A percentile compares a stretch with the other conserved stretches of the same genome.
Evolutionary conservation across 768 basidiomycete species (phyloP).

Genomic region (Leccinum arenicola): DNA sequence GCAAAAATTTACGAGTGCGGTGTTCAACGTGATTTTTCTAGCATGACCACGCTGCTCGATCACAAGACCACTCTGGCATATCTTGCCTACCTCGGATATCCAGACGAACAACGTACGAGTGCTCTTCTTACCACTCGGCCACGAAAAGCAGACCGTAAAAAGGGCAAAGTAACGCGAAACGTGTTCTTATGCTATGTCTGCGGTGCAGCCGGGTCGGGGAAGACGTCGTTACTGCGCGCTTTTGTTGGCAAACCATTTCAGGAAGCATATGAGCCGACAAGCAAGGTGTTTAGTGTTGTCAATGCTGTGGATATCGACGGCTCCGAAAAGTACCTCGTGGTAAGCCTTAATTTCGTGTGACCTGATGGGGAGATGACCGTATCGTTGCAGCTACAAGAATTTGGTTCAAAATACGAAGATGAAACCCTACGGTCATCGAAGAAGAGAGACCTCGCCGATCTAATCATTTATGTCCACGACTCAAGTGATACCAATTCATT

Average conservation of each 20-base stretch:
- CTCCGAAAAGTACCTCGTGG: conserved; percentile 93
- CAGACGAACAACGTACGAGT: conserved; percentile 70
- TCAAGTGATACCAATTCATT: conserved; percentile 99
- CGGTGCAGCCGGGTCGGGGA: conserved; percentile 94
- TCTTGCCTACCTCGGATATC: conserved; percentile 93
- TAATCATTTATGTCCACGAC: conserved; percentile 94
- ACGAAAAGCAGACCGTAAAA: conserved; percentile 79
- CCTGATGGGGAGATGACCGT: neutral
- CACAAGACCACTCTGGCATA: conserved; percentile 90
- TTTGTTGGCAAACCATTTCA: conserved; percentile 84
- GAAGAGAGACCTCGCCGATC: conserved; percentile 90
- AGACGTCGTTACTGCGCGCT: conserved; percentile 80
- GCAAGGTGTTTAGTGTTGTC: conserved; percentile 86
- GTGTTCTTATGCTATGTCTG: conserved; percentile 94
- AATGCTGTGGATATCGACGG: conserved; percentile 94
- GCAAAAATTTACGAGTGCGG: conserved; percentile 1
- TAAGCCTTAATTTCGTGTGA: conserved; percentile 44
- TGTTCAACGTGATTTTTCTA: conserved; percentile 29
- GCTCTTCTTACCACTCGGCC: conserved; percentile 85
- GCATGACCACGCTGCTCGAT: conserved; percentile 97
- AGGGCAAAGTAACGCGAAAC: conserved; percentile 84
- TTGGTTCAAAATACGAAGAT: conserved; percentile 92
- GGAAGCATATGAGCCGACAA: conserved; percentile 82
- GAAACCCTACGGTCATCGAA: conserved; percentile 86
- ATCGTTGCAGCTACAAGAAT: conserved; percentile 80